A percentile compares a stretch with the other conserved stretches of the same genome.
phyloP scores from a whole-genome alignment of 352 stramenopile genomes.

The Stramenopiles sp. region DNA sequence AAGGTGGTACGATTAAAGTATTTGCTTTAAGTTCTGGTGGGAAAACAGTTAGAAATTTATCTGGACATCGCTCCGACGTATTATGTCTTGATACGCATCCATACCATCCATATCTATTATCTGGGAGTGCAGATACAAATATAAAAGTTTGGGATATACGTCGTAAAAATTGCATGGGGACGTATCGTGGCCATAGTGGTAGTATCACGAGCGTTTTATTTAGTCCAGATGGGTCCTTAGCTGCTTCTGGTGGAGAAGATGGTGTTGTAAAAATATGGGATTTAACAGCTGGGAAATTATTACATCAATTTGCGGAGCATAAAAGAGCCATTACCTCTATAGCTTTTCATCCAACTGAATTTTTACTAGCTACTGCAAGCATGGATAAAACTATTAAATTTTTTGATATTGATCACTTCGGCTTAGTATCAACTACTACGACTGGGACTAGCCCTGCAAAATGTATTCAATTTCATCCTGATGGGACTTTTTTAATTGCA shows the following conservation, averaged over 20 bases:
- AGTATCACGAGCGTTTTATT: slow-evolving; percentile 13
- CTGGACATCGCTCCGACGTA: slow-evolving; percentile 13
- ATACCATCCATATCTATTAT: slow-evolving; percentile 16
- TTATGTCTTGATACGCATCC: slow-evolving; percentile 12
- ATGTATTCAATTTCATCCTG: background rate
- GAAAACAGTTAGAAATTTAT: background rate
- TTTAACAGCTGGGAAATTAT: slow-evolving; percentile 17
- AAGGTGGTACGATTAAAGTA: slow-evolving; percentile 12
- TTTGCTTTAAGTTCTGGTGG: slow-evolving; percentile 11
- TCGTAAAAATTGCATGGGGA: slow-evolving; percentile 18
- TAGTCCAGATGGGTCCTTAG: slow-evolving; percentile 16
- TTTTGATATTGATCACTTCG: slow-evolving; percentile 14
- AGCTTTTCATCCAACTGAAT: slow-evolving; percentile 17
- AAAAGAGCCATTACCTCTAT: slow-evolving; percentile 1
- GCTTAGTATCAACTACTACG: background rate
- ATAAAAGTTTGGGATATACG: slow-evolving; percentile 19
- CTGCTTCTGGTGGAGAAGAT: slow-evolving; percentile 10
- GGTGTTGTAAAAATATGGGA: slow-evolving; percentile 16
- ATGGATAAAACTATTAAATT: slow-evolving; percentile 13
- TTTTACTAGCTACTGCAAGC: slow-evolving; percentile 11
- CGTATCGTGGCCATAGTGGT: slow-evolving; percentile 15
- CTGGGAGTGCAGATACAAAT: slow-evolving; percentile 12
- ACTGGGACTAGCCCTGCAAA: background rate
- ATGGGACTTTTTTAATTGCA: background rate
- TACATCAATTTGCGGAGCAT: slow-evolving; percentile 9